Evolutionary conservation across 2,329 filamentous ascomycete species (phyloP).

Genomic region (Paecilomyces variotii): DNA sequence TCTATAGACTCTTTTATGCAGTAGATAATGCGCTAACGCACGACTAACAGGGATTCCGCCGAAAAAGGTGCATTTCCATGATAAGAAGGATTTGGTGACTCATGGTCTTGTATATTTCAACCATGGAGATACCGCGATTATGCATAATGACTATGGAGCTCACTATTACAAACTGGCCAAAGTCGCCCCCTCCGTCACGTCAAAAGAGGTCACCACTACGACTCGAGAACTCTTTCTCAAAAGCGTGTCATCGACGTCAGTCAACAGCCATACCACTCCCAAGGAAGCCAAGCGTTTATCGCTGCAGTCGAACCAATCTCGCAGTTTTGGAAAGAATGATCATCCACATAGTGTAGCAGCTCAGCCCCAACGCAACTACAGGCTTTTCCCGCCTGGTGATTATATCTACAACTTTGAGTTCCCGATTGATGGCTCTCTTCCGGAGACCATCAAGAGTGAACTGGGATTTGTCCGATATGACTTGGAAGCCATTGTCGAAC

Average conservation of each 20-base stretch:
- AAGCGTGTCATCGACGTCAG: slow-evolving; percentile 31
- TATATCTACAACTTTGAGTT: slow-evolving; percentile 74
- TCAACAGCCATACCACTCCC: slow-evolving; percentile 33
- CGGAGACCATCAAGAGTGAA: slow-evolving; percentile 80
- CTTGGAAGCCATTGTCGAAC: slow-evolving; percentile 74
- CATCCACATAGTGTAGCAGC: slow-evolving; percentile 46
- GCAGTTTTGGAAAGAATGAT: slow-evolving; percentile 79
- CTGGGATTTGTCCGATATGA: slow-evolving; percentile 84
- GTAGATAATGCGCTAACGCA: neutral
- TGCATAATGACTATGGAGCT: slow-evolving; percentile 55
- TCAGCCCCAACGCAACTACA: slow-evolving; percentile 71
- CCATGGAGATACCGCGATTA: slow-evolving; percentile 31
- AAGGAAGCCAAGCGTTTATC: slow-evolving; percentile 61
- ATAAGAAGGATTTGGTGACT: slow-evolving; percentile 77
- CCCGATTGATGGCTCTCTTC: slow-evolving; percentile 66
- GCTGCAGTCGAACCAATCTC: slow-evolving; percentile 69
- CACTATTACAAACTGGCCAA: slow-evolving; percentile 52
- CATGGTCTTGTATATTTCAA: slow-evolving; percentile 94
- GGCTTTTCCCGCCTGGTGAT: slow-evolving; percentile 70
- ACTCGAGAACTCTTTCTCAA: slow-evolving; percentile 29
- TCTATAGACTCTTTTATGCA: neutral
- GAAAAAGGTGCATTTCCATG: slow-evolving; percentile 70
- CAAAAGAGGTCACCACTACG: slow-evolving; percentile 18
- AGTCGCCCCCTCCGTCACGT: slow-evolving; percentile 17
- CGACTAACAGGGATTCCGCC: slow-evolving; percentile 64